Evolutionary conservation across 2,329 filamentous ascomycete genomes (phyloP).

Genomic region (Blastomyces silverae): DNA sequence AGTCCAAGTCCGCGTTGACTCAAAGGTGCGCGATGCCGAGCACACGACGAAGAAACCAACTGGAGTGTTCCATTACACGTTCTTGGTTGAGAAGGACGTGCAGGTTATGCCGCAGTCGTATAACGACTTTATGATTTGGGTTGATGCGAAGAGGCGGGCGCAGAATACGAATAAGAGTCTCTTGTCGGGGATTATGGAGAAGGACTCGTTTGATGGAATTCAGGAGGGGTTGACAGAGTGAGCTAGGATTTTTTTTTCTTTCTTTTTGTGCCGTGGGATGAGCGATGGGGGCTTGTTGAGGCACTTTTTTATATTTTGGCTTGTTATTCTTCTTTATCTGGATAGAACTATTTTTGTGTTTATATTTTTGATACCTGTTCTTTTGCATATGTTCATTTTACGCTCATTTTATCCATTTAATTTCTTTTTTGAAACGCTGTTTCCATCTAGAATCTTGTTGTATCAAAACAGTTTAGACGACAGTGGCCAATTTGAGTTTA

Average conservation of each 20-base stretch:
- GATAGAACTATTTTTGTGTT: neutral
- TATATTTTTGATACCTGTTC: neutral
- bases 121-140: constrained; percentile 59
- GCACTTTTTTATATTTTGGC: neutral
- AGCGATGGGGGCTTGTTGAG: neutral
- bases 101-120: constrained; percentile 60
- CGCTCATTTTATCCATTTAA: neutral
- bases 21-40: constrained; percentile 65
- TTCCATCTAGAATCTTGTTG: neutral
- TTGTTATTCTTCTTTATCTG: neutral
- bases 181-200: constrained; percentile 27
- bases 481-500: too few relatives aligned
- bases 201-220: constrained; percentile 31
- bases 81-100: constrained; percentile 58
- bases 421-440: neutral
- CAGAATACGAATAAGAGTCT: constrained; percentile 46
- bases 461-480: neutral
- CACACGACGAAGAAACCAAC: constrained; percentile 61
- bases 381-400: neutral
- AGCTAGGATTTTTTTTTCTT: neutral
- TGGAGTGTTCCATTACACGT: constrained; percentile 71
- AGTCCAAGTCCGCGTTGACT: constrained; percentile 64
- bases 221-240: constrained; percentile 38
- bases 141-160: constrained; percentile 54
- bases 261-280: neutral